Evolutionary conservation across 2,329 filamentous ascomycete species (phyloP).

Genomic region (Colletotrichum sp.): DNA sequence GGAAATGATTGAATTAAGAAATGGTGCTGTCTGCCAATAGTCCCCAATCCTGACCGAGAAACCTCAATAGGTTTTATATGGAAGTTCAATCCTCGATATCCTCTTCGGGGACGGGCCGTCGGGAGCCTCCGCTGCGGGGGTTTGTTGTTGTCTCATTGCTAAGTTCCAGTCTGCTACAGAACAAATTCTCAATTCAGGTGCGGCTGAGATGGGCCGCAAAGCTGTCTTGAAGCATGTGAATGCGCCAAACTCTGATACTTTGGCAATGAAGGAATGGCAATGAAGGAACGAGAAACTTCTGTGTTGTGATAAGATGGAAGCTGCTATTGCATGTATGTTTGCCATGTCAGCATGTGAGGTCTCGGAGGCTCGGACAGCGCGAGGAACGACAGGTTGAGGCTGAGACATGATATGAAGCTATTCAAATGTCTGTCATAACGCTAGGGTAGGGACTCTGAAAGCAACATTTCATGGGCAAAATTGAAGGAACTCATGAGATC

Average conservation of each 20-base stretch:
- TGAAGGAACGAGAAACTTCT: no score
- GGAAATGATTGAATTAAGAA: no score
- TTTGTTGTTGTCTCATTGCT: background rate
- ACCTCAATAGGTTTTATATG: no score
- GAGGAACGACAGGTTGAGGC: background rate
- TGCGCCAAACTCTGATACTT: accelerated
- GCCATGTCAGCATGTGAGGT: background rate
- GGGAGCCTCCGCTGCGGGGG: background rate
- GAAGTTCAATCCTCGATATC: no score
- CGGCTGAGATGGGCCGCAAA: background rate
- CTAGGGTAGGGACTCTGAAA: accelerated
- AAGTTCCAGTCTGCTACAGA: background rate
- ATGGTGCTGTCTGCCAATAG: no score
- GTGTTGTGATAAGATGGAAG: no score
- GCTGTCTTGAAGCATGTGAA: background rate
- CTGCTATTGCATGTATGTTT: no score
- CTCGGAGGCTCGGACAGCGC: background rate
- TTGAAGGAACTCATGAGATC: background rate
- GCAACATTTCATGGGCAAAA: background rate
- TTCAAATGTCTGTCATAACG: background rate
- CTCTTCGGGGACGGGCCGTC: background rate
- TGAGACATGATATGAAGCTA: background rate
- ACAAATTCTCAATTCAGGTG: background rate
- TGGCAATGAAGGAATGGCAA: no score
- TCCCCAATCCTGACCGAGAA: no score